These are phyloP conservation scores for Purpureocillium takamizusanense DNA, from an alignment of 2,329 filamentous ascomycete genomes.

Conservation along the genomic window DNA sequence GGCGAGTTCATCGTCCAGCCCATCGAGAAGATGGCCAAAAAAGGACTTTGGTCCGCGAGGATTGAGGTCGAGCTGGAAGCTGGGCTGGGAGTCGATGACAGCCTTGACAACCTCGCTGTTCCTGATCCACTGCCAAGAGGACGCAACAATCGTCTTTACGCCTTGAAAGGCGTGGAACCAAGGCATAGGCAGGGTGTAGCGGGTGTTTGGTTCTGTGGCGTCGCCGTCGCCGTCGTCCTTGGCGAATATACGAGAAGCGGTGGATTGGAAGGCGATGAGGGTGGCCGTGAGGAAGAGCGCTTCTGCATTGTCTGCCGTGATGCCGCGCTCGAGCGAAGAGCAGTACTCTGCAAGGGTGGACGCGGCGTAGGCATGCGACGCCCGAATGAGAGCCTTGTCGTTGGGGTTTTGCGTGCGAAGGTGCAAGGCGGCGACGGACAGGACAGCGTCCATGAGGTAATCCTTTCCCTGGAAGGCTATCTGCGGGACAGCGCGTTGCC, in stretches of 20 bases:
- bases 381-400: conserved; percentile 51
- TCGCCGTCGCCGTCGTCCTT: conserved; percentile 39
- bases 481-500: conserved; percentile 50
- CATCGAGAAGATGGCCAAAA: conserved; percentile 51
- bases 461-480: conserved; percentile 50
- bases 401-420: conserved; percentile 46
- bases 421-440: conserved; percentile 56
- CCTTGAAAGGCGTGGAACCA: conserved; percentile 63
- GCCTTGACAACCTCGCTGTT: conserved; percentile 47
- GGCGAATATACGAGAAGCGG: conserved; percentile 52
- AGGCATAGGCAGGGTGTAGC: conserved; percentile 49
- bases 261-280: conserved; percentile 58
- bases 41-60: conserved; percentile 42
- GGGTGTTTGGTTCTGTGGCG: conserved; percentile 24
- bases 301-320: conserved; percentile 51
- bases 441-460: conserved; percentile 53
- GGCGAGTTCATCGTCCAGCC: conserved; percentile 46
- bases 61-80: conserved; percentile 50
- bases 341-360: conserved; percentile 54
- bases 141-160: conserved; percentile 55
- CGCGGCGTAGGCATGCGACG: conserved; percentile 57
- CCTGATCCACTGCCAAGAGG: conserved; percentile 55
- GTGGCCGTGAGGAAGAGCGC: conserved; percentile 53
- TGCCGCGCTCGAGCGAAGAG: conserved; percentile 43
- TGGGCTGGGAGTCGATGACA: conserved; percentile 56